Conservation (phyloP, 768 basidiomycete species). For the Russula dissimulans region DNA sequence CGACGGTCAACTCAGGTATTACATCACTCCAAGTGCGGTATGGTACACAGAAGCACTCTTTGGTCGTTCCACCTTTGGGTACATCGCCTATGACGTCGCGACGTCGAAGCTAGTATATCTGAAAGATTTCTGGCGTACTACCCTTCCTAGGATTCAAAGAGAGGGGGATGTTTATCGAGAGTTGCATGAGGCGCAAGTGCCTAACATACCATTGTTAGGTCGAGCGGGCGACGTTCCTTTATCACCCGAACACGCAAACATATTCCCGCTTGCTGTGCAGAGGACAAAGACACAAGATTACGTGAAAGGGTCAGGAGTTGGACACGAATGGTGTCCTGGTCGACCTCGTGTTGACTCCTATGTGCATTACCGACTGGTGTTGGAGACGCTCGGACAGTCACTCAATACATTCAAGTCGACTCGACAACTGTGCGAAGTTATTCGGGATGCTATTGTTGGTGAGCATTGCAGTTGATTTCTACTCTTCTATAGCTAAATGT, state of each 20-base stretch:
- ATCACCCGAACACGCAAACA: neutral
- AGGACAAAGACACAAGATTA: conserved; percentile 2
- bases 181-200: neutral
- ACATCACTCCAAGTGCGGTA: neutral
- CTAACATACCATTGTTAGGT: neutral
- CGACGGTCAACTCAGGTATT: neutral
- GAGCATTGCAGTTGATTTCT: neutral
- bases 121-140: neutral
- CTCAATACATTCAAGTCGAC: neutral
- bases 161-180: neutral
- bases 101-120: neutral
- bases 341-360: neutral
- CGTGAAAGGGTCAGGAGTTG: neutral
- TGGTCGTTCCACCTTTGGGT: neutral
- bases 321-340: neutral
- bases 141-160: neutral
- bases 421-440: neutral
- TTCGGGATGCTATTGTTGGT: neutral
- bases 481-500: neutral
- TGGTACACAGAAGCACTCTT: neutral
- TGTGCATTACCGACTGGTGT: neutral
- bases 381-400: neutral
- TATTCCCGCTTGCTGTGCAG: neutral
- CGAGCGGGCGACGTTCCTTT: neutral
- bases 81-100: neutral